Conservation (phyloP, 176 grass and related monocot genomes). For the Secale cereale region DNA sequence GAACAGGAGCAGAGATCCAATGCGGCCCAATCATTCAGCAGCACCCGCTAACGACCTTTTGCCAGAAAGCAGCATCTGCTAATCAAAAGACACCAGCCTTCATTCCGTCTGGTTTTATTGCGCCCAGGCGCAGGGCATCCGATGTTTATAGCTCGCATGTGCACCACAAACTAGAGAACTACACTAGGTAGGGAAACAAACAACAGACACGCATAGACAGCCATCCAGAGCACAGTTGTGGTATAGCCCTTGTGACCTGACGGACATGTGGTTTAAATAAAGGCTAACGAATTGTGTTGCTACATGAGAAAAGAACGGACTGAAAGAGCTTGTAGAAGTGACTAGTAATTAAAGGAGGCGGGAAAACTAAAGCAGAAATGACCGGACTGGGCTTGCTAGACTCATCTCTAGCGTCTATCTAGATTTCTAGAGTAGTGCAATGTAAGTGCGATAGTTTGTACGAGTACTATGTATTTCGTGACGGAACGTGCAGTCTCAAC, state of each 20-base stretch:
- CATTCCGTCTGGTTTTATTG: not conserved
- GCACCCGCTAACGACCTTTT: not conserved
- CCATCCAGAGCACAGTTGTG: not conserved
- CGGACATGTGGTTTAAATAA: not conserved
- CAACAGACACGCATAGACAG: not conserved
- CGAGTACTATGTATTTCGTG: not conserved
- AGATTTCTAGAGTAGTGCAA: not conserved
- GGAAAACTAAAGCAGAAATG: not conserved
- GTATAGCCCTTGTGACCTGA: not conserved
- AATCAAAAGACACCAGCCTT: slow-evolving; percentile 5
- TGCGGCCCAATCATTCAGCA: not conserved
- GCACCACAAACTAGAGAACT: slow-evolving; percentile 20
- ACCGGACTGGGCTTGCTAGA: not conserved
- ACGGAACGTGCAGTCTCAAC: not conserved
- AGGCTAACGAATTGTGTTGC: not conserved
- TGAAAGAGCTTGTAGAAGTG: not conserved
- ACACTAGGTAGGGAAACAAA: not conserved
- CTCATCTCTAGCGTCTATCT: not conserved
- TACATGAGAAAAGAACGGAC: not conserved
- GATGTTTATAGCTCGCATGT: slow-evolving; percentile 16
- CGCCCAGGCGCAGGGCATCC: not conserved
- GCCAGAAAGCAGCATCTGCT: slow-evolving; percentile 2
- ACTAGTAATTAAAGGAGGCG: not conserved
- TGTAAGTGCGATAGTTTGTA: not conserved
- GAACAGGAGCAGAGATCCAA: not conserved